Evolutionary conservation across 2,329 filamentous ascomycete genomes (phyloP), one percentile per base, ranked within the genome.

Genomic region (Neofusicoccum ribis): DNA sequence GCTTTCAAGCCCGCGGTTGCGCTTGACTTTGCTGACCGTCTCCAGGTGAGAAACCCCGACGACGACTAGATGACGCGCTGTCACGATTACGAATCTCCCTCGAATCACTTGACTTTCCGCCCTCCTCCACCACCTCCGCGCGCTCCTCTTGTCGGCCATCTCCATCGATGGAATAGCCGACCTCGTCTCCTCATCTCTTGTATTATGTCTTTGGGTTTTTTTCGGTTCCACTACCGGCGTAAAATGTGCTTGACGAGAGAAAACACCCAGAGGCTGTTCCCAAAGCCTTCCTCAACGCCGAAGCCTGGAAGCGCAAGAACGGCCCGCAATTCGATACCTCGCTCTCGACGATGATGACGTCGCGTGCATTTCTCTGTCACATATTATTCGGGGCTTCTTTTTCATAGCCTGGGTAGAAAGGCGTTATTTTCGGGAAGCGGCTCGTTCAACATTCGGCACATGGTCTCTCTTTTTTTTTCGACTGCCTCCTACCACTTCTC

Each of bases 81-180:
- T 65, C 63, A 65, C 49, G 63, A 65, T 65, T 52, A 65, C 63
- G 63, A 65, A 65, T 65, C 63, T 63, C 63, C 54, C 54, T 65
- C 63, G 63, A 60, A 51, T 65, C 52, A 50, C 56, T 65, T 59
- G 63, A 65, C 63, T 46, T 60, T 27, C 52, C 63, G 44, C 54
- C 49, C 41, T 60, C 54, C 61, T 46, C 39, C 20, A n/a, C 41
- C 50, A 20, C 47, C 46, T 65, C 56, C 54, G 52, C 52, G 63
- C 63, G 54, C 52, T 54, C 59, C 43, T 52, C 44, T 20, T 17
- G 60, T 15, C 47, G 20, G 23, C 14, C 15, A 44, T 34, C 60
- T 51, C 50, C 39, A 14, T 36, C 23, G 9, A 43, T 9, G 23
- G 50, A 54, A 31, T 23, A 17, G 31, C 46, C 43, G 23, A 46